phyloP scores from a whole-genome alignment of 331 rosid species.

The Malus hybrid region DNA sequence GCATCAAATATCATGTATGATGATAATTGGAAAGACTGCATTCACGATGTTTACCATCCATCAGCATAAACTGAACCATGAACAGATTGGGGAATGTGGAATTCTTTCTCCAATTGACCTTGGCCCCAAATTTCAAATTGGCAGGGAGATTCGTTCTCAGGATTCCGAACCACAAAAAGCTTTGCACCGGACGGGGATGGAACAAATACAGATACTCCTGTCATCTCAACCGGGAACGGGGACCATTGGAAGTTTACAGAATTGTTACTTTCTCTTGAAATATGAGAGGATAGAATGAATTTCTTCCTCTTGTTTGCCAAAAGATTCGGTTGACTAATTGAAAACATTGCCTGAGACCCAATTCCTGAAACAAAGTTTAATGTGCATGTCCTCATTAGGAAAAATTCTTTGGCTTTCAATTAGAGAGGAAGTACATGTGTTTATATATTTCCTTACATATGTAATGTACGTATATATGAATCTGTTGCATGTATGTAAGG shows the following conservation, averaged over 20 bases:
- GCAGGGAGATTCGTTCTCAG: constrained; percentile 59
- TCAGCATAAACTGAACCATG: constrained; percentile 79
- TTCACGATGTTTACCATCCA: constrained; percentile 52
- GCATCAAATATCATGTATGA: not conserved
- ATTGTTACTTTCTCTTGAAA: constrained; percentile 30
- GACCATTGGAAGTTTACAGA: constrained; percentile 55
- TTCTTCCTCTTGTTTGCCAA: constrained; percentile 67
- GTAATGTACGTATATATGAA: not conserved
- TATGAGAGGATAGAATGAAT: constrained; percentile 52
- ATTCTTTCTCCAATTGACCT: constrained; percentile 57
- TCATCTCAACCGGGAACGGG: constrained; percentile 77
- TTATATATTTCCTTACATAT: not conserved
- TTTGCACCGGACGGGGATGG: constrained; percentile 83
- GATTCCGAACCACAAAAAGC: constrained; percentile 58
- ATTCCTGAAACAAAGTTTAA: constrained; percentile 13
- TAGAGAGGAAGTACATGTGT: not conserved
- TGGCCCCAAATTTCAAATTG: constrained; percentile 65
- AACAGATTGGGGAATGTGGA: constrained; percentile 57
- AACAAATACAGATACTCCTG: constrained; percentile 60
- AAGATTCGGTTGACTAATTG: constrained; percentile 64
- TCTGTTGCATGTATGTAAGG: not conserved
- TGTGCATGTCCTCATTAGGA: not conserved
- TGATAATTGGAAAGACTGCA: not conserved
- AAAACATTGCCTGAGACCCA: constrained; percentile 57
- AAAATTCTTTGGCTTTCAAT: not conserved